Base-by-base conservation (phyloP, 2,329 filamentous ascomycete species). In the Rhytidhysteron rufulum region DNA sequence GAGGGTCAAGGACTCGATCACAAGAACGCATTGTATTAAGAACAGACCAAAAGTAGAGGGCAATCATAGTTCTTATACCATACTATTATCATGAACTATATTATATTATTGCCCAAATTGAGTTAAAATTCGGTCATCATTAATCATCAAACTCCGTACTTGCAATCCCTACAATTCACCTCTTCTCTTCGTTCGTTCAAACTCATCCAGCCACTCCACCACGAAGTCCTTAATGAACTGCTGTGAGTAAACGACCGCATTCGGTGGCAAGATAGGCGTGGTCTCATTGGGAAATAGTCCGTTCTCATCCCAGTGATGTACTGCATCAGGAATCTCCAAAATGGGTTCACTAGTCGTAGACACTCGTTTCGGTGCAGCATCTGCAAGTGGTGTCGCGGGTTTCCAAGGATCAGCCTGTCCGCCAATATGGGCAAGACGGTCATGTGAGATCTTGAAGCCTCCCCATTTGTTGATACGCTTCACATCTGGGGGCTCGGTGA, bases 231-330 rank as follows among this genome's bases (percentile, higher is more conserved):
- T 66, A 49, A 85, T 72, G 46, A 75, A 62, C 31, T 65, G 59
- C 56, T 89, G 85, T 1, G 77, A 72, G 11, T 80, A 70, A 3
- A 67, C 70, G 5, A 88, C 74, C 3, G 79, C 66, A 1, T 64
- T 55, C 0, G 83, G 83, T 1, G 83, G 83, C 22, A 87, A 55
- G 1, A 66, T 64, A 2, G 71, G 49, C 5, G 71, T 77, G 0
- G 82, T 83, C 58, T 86, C 72, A 42, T 83, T 82, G 1, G 70
- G 62, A 36, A 82, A 79, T n/a, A 85, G 52, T 1, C 82, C 81
- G 48, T 85, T 83, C 66, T 85, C 82, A 50, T 87, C 85, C 83
- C 85, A 93, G 58, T 91, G 86, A 62, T 94, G 88, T 16, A 90
- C 85, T 0, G 79, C 86, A n/a, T 77, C 76, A 3, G 74, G 68